Evolutionary conservation across 179 eudicot species (phyloP).

Genomic region (Actinidia chinensis): DNA sequence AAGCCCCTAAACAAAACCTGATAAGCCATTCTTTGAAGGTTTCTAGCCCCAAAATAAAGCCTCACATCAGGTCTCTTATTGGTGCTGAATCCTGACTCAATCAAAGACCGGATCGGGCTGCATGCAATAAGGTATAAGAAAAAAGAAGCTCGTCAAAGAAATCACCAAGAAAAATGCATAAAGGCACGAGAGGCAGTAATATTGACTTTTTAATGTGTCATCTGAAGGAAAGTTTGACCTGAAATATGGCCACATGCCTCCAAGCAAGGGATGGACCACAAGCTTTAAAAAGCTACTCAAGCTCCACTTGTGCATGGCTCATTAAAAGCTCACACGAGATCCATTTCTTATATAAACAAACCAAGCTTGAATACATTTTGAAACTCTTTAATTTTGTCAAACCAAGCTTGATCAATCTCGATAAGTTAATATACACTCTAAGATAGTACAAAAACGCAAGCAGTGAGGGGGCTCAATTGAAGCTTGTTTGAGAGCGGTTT

Average conservation of each 20-base stretch:
- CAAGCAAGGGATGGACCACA: neutral
- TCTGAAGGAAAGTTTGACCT: neutral
- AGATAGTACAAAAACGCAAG: too few relatives aligned
- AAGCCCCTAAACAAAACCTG: conserved; percentile 47
- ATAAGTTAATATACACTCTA: too few relatives aligned
- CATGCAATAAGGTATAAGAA: conserved; percentile 25
- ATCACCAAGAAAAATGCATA: neutral
- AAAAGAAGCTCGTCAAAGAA: conserved; percentile 9
- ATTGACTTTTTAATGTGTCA: neutral
- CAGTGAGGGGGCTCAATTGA: too few relatives aligned
- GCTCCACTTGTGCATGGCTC: too few relatives aligned
- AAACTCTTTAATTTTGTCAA: too few relatives aligned
- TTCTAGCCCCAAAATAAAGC: conserved; percentile 90
- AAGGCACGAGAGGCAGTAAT: neutral
- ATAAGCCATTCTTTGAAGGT: conserved; percentile 91
- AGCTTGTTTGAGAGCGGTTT: too few relatives aligned
- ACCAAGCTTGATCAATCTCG: too few relatives aligned
- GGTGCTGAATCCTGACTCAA: conserved; percentile 80
- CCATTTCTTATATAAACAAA: too few relatives aligned
- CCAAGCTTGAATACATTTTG: too few relatives aligned
- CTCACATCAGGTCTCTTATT: conserved; percentile 85
- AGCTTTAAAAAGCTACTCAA: neutral
- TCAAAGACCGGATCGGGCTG: conserved; percentile 91
- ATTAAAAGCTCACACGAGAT: too few relatives aligned
- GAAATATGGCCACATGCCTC: neutral